These are phyloP conservation scores for Ophiocordyceps camponoti-leonardi DNA, from an alignment of 2,329 filamentous ascomycete genomes.

Conservation along the genomic window DNA sequence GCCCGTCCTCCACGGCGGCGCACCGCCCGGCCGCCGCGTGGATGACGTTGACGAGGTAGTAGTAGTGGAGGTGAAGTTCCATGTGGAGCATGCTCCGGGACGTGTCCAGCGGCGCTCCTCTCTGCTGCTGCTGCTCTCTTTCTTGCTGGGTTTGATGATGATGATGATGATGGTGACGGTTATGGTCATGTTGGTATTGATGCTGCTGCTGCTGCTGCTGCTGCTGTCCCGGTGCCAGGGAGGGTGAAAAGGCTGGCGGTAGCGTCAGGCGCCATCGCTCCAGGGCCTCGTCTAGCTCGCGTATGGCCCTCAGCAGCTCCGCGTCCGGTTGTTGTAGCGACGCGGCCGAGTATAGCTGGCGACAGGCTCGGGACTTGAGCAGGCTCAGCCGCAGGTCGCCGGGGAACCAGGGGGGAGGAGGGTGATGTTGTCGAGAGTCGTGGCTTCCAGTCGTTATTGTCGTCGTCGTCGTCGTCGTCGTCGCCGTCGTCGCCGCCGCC, in stretches of 20 bases:
- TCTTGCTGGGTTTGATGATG: too few species aligned
- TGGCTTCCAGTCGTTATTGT: not conserved
- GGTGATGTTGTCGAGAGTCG: too few species aligned
- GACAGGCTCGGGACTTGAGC: conserved; percentile 32
- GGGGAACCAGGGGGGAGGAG: conserved; percentile 17
- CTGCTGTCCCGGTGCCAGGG: conserved; percentile 19
- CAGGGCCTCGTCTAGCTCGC: conserved; percentile 37
- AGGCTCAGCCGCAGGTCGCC: conserved; percentile 30
- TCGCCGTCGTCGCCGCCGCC: not conserved
- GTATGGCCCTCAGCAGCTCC: conserved; percentile 34
- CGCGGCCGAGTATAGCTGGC: conserved; percentile 29
- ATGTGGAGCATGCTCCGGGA: conserved; percentile 28
- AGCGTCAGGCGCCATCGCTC: conserved; percentile 36
- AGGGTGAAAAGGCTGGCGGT: conserved; percentile 25
- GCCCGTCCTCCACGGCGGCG: conserved; percentile 12
- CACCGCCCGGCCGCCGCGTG: conserved; percentile 37
- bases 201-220: too few species aligned
- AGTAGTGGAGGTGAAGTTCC: conserved; percentile 34
- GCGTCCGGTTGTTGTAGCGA: conserved; percentile 32
- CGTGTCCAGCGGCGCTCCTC: conserved; percentile 8
- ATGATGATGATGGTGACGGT: not conserved
- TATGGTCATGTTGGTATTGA: not conserved
- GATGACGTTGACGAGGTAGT: conserved; percentile 35
- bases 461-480: not conserved
- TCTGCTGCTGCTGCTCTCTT: conserved; percentile 5